phyloP scores from a whole-genome alignment of 2,329 filamentous ascomycete genomes.

The Arthroderma uncinatum region DNA sequence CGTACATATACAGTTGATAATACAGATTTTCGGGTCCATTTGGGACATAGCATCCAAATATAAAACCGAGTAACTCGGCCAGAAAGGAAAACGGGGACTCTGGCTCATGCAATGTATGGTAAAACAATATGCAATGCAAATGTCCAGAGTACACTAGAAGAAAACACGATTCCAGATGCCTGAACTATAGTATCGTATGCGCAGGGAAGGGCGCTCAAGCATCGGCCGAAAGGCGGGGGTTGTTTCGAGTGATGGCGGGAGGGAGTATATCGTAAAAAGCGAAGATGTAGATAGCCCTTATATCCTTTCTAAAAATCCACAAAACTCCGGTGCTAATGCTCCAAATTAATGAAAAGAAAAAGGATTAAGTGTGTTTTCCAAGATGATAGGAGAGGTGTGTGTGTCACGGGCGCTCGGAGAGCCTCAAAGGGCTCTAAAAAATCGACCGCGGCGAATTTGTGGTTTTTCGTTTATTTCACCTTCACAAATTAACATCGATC shows the following conservation, averaged over 20 bases:
- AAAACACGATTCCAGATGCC: background rate
- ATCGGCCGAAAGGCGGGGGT: background rate
- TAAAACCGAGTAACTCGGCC: background rate
- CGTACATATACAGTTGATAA: slow-evolving; percentile 1
- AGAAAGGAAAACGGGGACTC: background rate
- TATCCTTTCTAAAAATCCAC: background rate
- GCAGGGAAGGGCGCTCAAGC: background rate
- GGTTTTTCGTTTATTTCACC: background rate
- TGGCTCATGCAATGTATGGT: background rate
- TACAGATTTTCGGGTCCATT: background rate
- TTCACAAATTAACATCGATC: slow-evolving; percentile 16
- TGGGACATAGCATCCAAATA: too few relatives aligned
- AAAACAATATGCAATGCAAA: background rate
- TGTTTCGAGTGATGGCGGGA: background rate
- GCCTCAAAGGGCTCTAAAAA: background rate
- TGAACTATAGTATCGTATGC: background rate
- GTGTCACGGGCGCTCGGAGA: background rate
- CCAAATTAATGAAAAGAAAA: background rate
- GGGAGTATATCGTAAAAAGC: background rate
- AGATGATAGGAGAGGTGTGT: background rate
- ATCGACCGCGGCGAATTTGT: background rate
- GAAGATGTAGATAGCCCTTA: background rate
- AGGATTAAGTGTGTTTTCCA: background rate
- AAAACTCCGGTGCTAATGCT: slow-evolving; percentile 5
- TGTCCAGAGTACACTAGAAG: background rate